Percentiles rank a stretch among this genome's conserved stretches.
phyloP scores from a whole-genome alignment of 352 stramenopile genomes.

The Globisporangium paddicum region DNA sequence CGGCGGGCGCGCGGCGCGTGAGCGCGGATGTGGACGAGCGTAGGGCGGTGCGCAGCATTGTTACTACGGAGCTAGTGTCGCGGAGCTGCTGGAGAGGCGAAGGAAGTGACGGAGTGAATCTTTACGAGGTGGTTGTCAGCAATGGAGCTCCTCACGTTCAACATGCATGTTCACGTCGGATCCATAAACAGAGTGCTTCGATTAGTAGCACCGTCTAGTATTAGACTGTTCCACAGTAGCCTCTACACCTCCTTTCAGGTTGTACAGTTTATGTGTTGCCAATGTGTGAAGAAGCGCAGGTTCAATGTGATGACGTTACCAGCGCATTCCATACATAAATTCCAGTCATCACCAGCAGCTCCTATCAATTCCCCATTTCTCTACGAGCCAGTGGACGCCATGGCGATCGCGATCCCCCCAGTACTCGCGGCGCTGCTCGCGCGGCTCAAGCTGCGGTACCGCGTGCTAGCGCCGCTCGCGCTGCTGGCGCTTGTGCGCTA shows the following conservation, averaged over 20 bases:
- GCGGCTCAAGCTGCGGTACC: constrained; percentile 25
- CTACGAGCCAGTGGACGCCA: not conserved
- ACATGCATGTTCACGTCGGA: too few species aligned
- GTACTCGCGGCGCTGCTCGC: constrained; percentile 20
- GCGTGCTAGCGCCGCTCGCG: constrained; percentile 28
- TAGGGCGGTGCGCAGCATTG: not conserved
- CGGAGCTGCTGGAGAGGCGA: not conserved
- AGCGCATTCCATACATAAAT: not conserved
- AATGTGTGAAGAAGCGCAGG: too few species aligned
- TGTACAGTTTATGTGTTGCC: too few species aligned
- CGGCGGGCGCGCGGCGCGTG: constrained; percentile 3
- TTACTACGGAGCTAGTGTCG: not conserved
- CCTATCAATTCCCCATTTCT: too few species aligned
- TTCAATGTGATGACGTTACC: not conserved
- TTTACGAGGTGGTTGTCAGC: not conserved
- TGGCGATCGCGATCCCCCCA: constrained; percentile 9
- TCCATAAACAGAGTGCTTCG: not conserved
- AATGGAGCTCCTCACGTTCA: not conserved
- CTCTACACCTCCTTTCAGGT: too few species aligned
- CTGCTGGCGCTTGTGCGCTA: constrained; percentile 37
- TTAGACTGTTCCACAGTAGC: not conserved
- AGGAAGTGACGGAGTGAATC: not conserved
- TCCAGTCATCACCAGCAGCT: not conserved
- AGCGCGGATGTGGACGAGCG: not conserved
- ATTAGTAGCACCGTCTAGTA: not conserved